Conservation (phyloP, 208 protist species). For the Wallacemonas rigidus region DNA sequence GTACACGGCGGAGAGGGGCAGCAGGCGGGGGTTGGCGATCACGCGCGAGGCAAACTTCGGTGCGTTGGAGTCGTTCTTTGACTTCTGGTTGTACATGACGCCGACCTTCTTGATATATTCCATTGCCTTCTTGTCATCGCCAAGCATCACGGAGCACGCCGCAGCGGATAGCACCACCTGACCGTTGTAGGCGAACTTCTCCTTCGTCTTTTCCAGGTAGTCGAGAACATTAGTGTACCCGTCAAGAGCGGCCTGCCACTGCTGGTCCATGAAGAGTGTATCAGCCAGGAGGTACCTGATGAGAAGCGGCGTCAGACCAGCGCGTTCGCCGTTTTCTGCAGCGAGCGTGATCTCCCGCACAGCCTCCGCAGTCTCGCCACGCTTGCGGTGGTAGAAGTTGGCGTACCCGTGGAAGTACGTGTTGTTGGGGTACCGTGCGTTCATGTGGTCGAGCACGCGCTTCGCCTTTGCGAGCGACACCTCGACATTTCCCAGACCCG, state of each 20-base stretch:
- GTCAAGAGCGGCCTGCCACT: conserved; percentile 69
- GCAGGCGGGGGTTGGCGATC: conserved; percentile 66
- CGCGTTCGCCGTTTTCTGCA: conserved; percentile 74
- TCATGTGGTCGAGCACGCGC: conserved; percentile 79
- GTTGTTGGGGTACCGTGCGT: conserved; percentile 82
- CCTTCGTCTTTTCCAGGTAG: conserved; percentile 68
- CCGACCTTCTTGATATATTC: conserved; percentile 82
- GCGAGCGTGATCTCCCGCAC: conserved; percentile 69
- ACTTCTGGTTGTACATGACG: conserved; percentile 87
- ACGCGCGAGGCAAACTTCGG: conserved; percentile 83
- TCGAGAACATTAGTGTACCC: conserved; percentile 68
- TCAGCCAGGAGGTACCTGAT: conserved; percentile 90
- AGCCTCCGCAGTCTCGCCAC: conserved; percentile 74
- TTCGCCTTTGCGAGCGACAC: conserved; percentile 79
- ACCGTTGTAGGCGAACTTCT: conserved; percentile 88
- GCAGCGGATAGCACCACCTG: conserved; percentile 85
- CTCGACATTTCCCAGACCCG: conserved; percentile 76
- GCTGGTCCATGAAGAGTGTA: conserved; percentile 91
- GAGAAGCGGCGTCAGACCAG: conserved; percentile 71
- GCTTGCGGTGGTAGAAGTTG: conserved; percentile 92
- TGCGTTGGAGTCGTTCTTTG: conserved; percentile 90
- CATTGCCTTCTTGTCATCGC: conserved; percentile 63
- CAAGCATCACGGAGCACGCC: conserved; percentile 84
- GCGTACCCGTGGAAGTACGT: conserved; percentile 92
- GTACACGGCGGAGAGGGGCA: conserved; percentile 82